Percentiles rank a stretch among this genome's conserved stretches.
phyloP scores from a whole-genome alignment of 192 early-diverging fungal species.

The Kickxella alabastrina region DNA sequence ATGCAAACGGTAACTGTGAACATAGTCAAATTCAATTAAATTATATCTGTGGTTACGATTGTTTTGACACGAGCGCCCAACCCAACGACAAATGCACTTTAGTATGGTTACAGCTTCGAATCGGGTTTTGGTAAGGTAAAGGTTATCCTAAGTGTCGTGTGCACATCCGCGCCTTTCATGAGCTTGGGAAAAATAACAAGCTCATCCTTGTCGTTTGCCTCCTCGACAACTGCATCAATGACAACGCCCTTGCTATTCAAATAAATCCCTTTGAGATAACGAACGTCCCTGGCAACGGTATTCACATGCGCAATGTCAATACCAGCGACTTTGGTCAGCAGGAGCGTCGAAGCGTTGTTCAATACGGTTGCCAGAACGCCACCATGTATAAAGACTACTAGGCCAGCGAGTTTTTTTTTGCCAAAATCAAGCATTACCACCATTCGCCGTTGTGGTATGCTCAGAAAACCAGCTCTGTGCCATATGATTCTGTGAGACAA shows the following conservation, averaged over 20 bases:
- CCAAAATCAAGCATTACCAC: slow-evolving; percentile 14
- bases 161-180: neutral
- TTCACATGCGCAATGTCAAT: neutral
- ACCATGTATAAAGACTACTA: slow-evolving; percentile 30
- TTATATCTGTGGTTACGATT: no score
- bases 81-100: no score
- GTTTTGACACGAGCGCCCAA: no score
- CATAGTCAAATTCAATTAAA: no score
- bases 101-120: slow-evolving; percentile 25
- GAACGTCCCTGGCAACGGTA: slow-evolving; percentile 12
- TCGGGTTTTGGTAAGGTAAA: slow-evolving; percentile 6
- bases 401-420: slow-evolving; percentile 9
- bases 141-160: slow-evolving; percentile 27
- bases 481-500: slow-evolving; percentile 3
- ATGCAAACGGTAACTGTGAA: no score
- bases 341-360: slow-evolving; percentile 16
- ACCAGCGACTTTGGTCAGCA: slow-evolving; percentile 4
- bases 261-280: slow-evolving; percentile 17
- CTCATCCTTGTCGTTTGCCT: neutral
- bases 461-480: slow-evolving; percentile 10
- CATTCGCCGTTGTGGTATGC: neutral
- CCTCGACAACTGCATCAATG: slow-evolving; percentile 17
- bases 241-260: slow-evolving; percentile 3
- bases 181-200: slow-evolving; percentile 14
- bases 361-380: slow-evolving; percentile 29